phyloP scores from a whole-genome alignment of 2,329 filamentous ascomycete genomes.

The Apiospora hydei region DNA sequence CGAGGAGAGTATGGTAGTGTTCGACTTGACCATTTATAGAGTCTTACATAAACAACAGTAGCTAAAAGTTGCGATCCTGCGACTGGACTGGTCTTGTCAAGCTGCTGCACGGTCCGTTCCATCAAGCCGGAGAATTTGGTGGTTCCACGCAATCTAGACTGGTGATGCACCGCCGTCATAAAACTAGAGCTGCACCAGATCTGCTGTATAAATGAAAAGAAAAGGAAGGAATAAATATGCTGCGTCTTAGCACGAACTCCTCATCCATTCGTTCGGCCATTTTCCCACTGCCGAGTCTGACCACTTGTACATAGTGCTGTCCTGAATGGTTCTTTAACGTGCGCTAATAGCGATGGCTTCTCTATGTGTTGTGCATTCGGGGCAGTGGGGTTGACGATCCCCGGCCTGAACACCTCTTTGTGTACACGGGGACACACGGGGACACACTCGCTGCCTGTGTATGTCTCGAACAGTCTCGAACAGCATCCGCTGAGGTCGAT shows the following conservation, averaged over 20 bases:
- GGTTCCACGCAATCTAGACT: neutral
- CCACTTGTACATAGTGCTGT: too few relatives aligned
- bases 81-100: neutral
- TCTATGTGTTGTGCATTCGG: neutral
- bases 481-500: neutral
- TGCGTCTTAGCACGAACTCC: neutral
- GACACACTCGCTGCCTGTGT: neutral
- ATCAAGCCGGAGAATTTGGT: neutral
- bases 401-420: neutral
- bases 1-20: neutral
- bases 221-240: neutral
- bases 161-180: neutral
- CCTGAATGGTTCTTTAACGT: neutral
- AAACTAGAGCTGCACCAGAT: neutral
- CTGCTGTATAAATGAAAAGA: neutral
- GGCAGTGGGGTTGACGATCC: neutral
- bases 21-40: neutral
- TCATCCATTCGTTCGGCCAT: neutral
- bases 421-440: neutral
- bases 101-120: neutral
- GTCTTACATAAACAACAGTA: neutral
- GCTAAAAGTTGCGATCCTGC: neutral
- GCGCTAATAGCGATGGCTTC: neutral
- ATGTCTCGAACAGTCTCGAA: slow-evolving; percentile 1
- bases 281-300: too few relatives aligned